Percentiles rank a stretch among this genome's conserved stretches.
Conservation (phyloP, 108 stramenopile species). For the Pseudonitzschia multiseries region DNA sequence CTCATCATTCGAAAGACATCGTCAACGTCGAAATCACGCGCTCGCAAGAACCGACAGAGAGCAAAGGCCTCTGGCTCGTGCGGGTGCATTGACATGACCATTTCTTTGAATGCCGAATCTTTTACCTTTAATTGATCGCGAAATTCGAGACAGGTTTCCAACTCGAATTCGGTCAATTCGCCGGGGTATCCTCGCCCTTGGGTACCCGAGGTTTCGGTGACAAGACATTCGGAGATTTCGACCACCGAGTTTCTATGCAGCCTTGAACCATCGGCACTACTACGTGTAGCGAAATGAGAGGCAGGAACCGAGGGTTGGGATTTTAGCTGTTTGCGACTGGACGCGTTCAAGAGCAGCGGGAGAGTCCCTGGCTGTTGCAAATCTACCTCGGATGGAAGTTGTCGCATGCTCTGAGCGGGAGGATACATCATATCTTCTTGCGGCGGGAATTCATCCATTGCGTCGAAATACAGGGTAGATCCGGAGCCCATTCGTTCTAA, state of each 20-base stretch:
- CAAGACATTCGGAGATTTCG: neutral
- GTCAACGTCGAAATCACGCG: constrained; percentile 16
- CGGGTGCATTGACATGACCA: constrained; percentile 13
- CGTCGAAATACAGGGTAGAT: neutral
- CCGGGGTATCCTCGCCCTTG: constrained; percentile 25
- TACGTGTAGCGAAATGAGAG: too few relatives aligned
- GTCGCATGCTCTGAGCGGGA: constrained; percentile 5
- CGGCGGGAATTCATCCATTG: constrained; percentile 7
- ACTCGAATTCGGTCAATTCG: constrained; percentile 17
- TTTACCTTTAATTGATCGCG: constrained; percentile 8
- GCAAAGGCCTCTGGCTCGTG: constrained; percentile 27
- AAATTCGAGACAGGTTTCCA: constrained; percentile 21
- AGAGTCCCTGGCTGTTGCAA: neutral
- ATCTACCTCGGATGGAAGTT: neutral
- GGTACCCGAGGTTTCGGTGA: neutral
- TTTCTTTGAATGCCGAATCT: constrained; percentile 22
- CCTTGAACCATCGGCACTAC: too few relatives aligned
- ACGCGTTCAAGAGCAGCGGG: neutral
- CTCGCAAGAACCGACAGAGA: constrained; percentile 22
- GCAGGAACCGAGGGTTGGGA: neutral
- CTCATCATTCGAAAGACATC: constrained; percentile 2
- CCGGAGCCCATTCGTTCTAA: neutral
- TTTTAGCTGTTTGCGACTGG: neutral
- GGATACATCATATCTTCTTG: neutral
- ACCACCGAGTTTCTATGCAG: neutral